A percentile compares a stretch with the other conserved stretches of the same genome.
phyloP scores from a whole-genome alignment of 805 yeast species.

The Debaryomyces hansenii region DNA sequence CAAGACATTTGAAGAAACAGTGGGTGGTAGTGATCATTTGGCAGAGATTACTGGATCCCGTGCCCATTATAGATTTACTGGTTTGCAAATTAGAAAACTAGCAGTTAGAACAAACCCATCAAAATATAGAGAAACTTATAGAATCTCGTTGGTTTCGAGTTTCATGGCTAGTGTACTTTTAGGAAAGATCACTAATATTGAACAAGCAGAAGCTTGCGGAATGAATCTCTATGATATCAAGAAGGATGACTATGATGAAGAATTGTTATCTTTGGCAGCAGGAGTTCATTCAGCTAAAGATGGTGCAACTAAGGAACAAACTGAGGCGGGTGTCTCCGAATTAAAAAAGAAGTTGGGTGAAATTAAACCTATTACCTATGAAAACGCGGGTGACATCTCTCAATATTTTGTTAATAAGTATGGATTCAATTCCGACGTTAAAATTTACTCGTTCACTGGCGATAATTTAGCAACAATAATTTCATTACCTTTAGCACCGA shows the following conservation, averaged over 20 bases:
- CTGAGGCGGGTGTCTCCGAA: conserved; percentile 32
- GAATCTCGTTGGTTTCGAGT: conserved; percentile 75
- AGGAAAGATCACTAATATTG: conserved; percentile 65
- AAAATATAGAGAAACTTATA: conserved; percentile 52
- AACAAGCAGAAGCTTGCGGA: conserved; percentile 89
- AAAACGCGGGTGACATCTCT: conserved; percentile 53
- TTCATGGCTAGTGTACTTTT: conserved; percentile 71
- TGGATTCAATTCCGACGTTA: conserved; percentile 59
- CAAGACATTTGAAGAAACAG: conserved; percentile 54
- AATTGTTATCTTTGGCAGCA: conserved; percentile 54
- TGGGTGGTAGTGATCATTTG: conserved; percentile 59
- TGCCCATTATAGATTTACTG: conserved; percentile 89
- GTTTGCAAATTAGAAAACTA: conserved; percentile 83
- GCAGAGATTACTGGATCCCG: conserved; percentile 78
- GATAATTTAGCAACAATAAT: conserved; percentile 88
- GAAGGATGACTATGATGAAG: conserved; percentile 54
- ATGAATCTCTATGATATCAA: conserved; percentile 81
- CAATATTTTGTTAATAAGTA: conserved; percentile 62
- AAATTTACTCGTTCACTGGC: conserved; percentile 79
- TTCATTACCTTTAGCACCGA: conserved; percentile 71
- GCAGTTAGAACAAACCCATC: conserved; percentile 52
- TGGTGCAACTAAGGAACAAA: conserved; percentile 20
- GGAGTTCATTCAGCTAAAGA: conserved; percentile 49
- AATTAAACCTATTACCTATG: conserved; percentile 50
- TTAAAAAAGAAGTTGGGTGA: conserved; percentile 54